Evolutionary conservation across 768 basidiomycete genomes (phyloP), one percentile per base, ranked within the genome.

Genomic region (Russula olivacea): DNA sequence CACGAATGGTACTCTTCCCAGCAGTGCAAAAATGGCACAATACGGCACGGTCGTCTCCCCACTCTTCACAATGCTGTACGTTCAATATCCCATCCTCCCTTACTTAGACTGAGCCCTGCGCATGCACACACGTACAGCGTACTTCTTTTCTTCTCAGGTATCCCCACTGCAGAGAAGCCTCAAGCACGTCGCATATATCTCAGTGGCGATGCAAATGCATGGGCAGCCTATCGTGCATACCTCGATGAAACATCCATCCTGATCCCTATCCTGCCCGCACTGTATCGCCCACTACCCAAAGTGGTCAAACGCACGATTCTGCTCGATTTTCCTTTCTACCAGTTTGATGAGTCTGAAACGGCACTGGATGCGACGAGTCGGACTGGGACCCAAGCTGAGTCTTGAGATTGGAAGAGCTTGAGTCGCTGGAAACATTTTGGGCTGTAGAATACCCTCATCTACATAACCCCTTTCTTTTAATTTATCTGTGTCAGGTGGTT

Each of bases 101-200:
- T 48, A 48, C n/a, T 1, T n/a, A 45, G 57, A 4, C 25, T 63
- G 25, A 12, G 49, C 15, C 6, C 48, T 30, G 14, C 61, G 19
- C 56, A 83, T 5, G 30, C 30, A 30, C 30, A 32, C 32, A 32
- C 32, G 7, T 8, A 2, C 8, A 32, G 83, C 32, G 68, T 86
- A 3, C 76, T 86, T 19, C 78, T 89, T 75, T 88, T 87, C 73
- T 83, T 76, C 6, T 85, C 85, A 12, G 88, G 87, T 10, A 69
- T 89, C n/a, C 87, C 86, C 0, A 83, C 83, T 0, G 85, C 84
- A 5, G 86, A 87, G 71, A 86, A 85, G 71, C 85, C 85, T 2
- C 79, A 81, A 45, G 85, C 85, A 0, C 80, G 81, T 69, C 77
- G 77, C 36, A 58, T 10, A 47, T 61, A 40, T 41, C 55, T 23